Evolutionary conservation across 129 eudicot genomes (phyloP).

Genomic region (Flaveria brownii): DNA sequence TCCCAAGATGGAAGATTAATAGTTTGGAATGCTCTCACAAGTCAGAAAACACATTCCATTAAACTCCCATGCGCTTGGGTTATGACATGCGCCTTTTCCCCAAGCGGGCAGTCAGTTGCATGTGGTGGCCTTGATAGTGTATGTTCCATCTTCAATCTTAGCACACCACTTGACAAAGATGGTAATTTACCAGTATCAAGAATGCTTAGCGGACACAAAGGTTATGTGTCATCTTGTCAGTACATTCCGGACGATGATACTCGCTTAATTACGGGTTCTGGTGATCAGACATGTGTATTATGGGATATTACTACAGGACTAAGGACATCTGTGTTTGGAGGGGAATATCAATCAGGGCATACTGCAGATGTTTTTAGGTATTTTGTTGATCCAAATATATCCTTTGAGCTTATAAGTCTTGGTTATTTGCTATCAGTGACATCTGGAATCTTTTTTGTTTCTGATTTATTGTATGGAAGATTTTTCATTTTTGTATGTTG

Average conservation of each 20-base stretch:
- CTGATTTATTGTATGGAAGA: background rate
- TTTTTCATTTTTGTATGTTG: too few species aligned
- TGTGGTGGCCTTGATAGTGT: conserved; percentile 95
- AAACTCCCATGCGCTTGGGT: conserved; percentile 99
- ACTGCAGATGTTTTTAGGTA: conserved; percentile 85
- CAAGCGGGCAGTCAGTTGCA: conserved; percentile 93
- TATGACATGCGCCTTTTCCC: conserved; percentile 97
- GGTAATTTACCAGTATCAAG: conserved; percentile 76
- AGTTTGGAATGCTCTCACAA: conserved; percentile 98
- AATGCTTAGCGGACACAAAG: conserved; percentile 90
- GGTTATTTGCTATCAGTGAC: background rate
- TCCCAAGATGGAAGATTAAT: conserved; percentile 96
- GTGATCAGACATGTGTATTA: conserved; percentile 85
- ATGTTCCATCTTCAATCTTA: conserved; percentile 84
- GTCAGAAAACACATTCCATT: conserved; percentile 94
- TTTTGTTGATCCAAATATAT: background rate
- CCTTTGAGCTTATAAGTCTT: background rate
- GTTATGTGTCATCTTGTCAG: conserved; percentile 89
- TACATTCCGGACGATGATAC: conserved; percentile 82
- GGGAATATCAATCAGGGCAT: conserved; percentile 98
- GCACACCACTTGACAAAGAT: conserved; percentile 72
- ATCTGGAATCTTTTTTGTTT: background rate
- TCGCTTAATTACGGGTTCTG: conserved; percentile 80
- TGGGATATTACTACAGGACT: conserved; percentile 93
- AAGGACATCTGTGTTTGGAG: conserved; percentile 85